These are phyloP conservation scores for Xanthoconium stramineum DNA, from an alignment of 768 basidiomycete species.

Conservation along the genomic window DNA sequence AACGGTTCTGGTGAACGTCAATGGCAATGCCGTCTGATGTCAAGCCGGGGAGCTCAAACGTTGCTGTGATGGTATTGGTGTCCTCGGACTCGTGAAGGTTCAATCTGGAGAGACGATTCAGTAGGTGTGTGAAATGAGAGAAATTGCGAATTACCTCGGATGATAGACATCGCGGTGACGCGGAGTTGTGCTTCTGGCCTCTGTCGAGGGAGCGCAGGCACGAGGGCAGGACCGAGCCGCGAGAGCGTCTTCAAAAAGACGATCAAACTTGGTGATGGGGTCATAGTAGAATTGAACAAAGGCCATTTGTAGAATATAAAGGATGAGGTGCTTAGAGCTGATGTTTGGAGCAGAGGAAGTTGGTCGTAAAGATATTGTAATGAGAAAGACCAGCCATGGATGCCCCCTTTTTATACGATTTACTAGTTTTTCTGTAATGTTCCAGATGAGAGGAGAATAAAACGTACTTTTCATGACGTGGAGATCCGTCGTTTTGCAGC, in stretches of 20 bases:
- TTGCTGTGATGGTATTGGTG: constrained; percentile 43
- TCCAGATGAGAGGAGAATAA: constrained; percentile 1
- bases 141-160: constrained; percentile 20
- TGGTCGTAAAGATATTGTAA: neutral
- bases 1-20: constrained; percentile 43
- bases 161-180: neutral
- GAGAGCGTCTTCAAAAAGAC: constrained; percentile 22
- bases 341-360: neutral
- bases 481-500: neutral
- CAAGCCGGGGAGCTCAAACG: constrained; percentile 55
- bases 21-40: constrained; percentile 47
- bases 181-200: neutral
- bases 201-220: neutral
- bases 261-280: constrained; percentile 1
- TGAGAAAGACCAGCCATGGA: neutral
- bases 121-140: neutral
- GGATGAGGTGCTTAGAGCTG: neutral
- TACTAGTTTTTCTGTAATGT: neutral
- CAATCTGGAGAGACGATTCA: constrained; percentile 30
- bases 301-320: neutral
- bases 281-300: constrained; percentile 2
- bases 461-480: neutral
- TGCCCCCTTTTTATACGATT: constrained; percentile 5
- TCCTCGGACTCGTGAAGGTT: constrained; percentile 45
- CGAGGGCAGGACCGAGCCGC: constrained; percentile 11